Evolutionary conservation across 805 yeast species (phyloP), one percentile per base, ranked within the genome.

Genomic region (Grigorovia yakushimaensis): DNA sequence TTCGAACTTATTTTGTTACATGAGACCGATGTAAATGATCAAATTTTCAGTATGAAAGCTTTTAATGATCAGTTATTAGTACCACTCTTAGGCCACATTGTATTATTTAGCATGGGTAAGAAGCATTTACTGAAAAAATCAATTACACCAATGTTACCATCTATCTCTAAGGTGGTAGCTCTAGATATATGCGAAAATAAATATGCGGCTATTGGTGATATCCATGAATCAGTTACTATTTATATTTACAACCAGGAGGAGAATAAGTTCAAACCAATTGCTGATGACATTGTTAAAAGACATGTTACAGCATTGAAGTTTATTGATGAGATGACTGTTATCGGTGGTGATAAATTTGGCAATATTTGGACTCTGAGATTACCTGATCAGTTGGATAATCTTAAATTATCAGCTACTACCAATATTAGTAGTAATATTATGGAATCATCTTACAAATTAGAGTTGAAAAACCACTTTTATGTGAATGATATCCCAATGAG

Each of bases 311-410:
- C 79, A 2, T 54, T 83, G 40, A 58, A 71, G 2, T 66, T 78
- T 52, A 65, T 93, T 5, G 98, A 93, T 60, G 76, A 78, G 51
- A 79, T 79, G 47, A 88, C 96, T 0, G 77, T 84, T 1, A 68
- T 84, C 39, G 87, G 86, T 1, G 96, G 96, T 13, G 98, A 93
- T 61, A 82, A 81, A 58, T 88, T 84, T 65, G 97, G 98, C 0
- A 86, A 83, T 55, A 42, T 88, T 0, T 80, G 82, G 64, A 74
- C 85, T 1, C 65, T 87, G 39, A 68, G 96, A 49, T 64, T 83
- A 39, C 77, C 66, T 3, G 19, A 24, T 9, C 35, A 20, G 6
- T 9, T 23, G n/a, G 66, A 71, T 4, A 68, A 72, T 0, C 73
- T 81, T 0, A 64, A 67, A 40, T 15, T 19, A 13, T 38, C 38